Evolutionary conservation across 257 asterid species (phyloP), one percentile per base, ranked within the genome.

Genomic region (Fraxinus excelsior): DNA sequence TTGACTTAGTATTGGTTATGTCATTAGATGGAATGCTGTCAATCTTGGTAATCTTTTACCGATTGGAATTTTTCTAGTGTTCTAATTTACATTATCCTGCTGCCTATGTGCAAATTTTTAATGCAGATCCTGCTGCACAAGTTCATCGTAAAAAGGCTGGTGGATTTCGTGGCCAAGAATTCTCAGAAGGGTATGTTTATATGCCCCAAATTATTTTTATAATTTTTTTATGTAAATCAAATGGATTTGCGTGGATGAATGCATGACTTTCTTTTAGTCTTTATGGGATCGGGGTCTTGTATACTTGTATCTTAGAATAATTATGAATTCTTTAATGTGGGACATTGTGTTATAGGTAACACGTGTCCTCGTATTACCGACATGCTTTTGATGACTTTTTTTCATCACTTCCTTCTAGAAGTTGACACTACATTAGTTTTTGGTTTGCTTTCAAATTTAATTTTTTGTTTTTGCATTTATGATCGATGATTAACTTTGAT

Each of bases 131-230:
- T 78, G 81, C 81, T 72, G 80, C 88, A 64, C 91, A 80, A 79
- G 73, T 89, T 46, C 89, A 86, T 12, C 86, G 93, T 42, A 95
- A 93, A 81, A 87, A 78, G 82, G 80, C 89, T 4, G 96, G 96
- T 83, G 97, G 96, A 66, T 93, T 91, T 78, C 80, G 96, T 75
- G 96, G 97, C 53, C 88, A 87, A 83, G 94, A 82, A 82, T 93
- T 90, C 74, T 88, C 97, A 3, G 98, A 95, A 84, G 97, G 98
- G 97, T 93, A 92, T 73, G 86, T 21, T 79, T 64, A 2, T 58
- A 72, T 12, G 7, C 49, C 60, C 7, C 2, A 12, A 32, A 18
- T 72, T 9, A 42, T n/a, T 49, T 35, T n/a, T 38, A 12, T 35
- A 67, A 51, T 51, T 7, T 21, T 58, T n/a, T 19, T 21, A 2